Evolutionary conservation across 495 filamentous ascomycete genomes (phyloP), one percentile per base, ranked within the genome.

Genomic region (Pseudoneurospora amorphoporcata): DNA sequence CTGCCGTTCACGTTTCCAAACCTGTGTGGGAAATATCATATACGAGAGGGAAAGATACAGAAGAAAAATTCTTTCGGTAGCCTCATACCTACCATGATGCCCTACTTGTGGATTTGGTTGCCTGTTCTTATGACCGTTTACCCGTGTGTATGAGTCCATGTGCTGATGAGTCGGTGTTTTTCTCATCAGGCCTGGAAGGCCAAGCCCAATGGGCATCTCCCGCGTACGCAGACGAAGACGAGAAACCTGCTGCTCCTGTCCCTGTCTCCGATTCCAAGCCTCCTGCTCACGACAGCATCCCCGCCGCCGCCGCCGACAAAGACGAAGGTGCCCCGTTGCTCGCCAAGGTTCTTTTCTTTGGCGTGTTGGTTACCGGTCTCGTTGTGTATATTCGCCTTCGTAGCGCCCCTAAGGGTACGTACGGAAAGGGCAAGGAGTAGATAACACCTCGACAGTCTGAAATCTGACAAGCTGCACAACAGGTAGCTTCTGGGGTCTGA

Each of bases 261-360:
- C 29, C 53, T 65, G 32, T 65, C 32, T 35, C 53, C 53, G 53
- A 35, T 16, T 35, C 53, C 53, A 65, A 65, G 53, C 53, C 53
- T 35, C 53, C 53, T 17, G 53, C 53, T 35, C 29, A 65, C 53
- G 53, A 8, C 53, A 65, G 53, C 53, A 65, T 65, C 29, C 53
- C 53, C 29, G 29, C 53, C 29, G 7, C 53, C 53, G 14, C 23
- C 16, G 70, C 70, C 23, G 77, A 72, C 7, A 65, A 41, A 37
- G 76, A 73, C 17, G 80, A 78, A 3, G 77, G 78, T 65, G 53
- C 53, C 53, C 76, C 77, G 12, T 61, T 82, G 68, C 9, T 79
- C 45, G 77, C 79, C 71, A 83, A 83, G 79, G 78, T 77, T 14
- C 73, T 81, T 39, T 71, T 85, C 61, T 82, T 86, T 68, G 76